Conservation (phyloP, 1,284 basidiomycete species). For the Cryptococcus wingfieldii region DNA sequence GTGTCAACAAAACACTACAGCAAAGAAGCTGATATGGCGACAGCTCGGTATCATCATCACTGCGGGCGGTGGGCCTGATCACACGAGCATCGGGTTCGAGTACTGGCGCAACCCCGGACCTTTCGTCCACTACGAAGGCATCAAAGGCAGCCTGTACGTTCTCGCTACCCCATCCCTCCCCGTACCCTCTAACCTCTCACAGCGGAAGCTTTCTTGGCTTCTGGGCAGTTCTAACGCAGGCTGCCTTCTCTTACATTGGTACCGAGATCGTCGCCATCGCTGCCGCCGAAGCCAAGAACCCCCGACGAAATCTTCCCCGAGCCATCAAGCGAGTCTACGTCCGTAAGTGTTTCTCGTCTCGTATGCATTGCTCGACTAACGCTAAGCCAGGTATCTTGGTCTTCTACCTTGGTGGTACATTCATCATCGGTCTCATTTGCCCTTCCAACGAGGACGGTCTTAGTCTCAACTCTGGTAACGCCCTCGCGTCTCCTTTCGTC, state of each 20-base stretch:
- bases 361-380: neutral
- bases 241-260: constrained; percentile 47
- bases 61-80: constrained; percentile 47
- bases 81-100: constrained; percentile 45
- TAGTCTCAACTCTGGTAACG: constrained; percentile 56
- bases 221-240: constrained; percentile 52
- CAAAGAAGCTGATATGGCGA: constrained; percentile 25
- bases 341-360: constrained; percentile 73
- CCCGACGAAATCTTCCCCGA: constrained; percentile 69
- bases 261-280: constrained; percentile 50
- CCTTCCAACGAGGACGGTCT: constrained; percentile 62
- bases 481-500: constrained; percentile 76
- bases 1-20: too few relatives aligned
- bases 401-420: constrained; percentile 57
- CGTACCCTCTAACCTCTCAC: too few relatives aligned
- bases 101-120: constrained; percentile 53
- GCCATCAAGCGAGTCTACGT: constrained; percentile 71
- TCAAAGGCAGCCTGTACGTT: constrained; percentile 32
- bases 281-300: constrained; percentile 55
- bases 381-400: constrained; percentile 53
- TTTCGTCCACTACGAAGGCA: constrained; percentile 47
- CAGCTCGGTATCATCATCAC: constrained; percentile 61
- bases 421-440: constrained; percentile 70
- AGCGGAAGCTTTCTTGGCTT: constrained; percentile 51
- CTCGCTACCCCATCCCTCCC: too few relatives aligned